Evolutionary conservation across 495 filamentous ascomycete species (phyloP).

Genomic region (Daldinia bambusicola): DNA sequence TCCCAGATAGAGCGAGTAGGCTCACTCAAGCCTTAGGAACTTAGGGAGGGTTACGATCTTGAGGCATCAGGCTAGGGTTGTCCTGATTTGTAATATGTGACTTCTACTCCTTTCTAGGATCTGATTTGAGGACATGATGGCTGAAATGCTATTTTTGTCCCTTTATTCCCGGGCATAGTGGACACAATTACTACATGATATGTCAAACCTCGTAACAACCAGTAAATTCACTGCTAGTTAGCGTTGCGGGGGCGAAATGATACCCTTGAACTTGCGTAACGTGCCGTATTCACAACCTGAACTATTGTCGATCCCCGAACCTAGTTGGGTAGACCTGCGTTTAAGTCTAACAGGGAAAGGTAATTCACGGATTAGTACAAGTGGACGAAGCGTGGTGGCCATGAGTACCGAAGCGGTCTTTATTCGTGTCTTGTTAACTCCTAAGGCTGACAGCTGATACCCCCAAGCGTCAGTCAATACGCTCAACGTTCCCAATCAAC

Average conservation of each 20-base stretch:
- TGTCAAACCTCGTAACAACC: not conserved
- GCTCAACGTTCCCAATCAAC: too few relatives aligned
- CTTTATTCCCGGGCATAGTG: not conserved
- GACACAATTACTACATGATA: not conserved
- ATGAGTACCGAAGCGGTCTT: not conserved
- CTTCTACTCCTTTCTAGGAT: not conserved
- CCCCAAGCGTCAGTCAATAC: too few relatives aligned
- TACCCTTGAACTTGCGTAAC: conserved; percentile 9
- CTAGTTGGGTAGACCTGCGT: not conserved
- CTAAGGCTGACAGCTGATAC: not conserved
- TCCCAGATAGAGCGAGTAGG: too few relatives aligned
- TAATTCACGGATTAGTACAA: not conserved
- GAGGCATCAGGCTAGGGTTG: not conserved
- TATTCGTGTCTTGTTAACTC: not conserved
- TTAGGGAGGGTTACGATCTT: not conserved
- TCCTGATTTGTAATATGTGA: not conserved
- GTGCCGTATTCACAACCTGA: not conserved
- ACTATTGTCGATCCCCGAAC: conserved; percentile 2
- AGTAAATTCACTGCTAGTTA: not conserved
- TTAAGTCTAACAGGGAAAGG: not conserved
- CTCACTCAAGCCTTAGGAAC: not conserved
- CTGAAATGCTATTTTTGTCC: not conserved
- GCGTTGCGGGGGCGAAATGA: not conserved
- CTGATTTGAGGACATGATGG: not conserved
- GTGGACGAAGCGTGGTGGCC: not conserved